Conservation (phyloP, 169 alveolate species). For the Plasmodium ovale region DNA sequence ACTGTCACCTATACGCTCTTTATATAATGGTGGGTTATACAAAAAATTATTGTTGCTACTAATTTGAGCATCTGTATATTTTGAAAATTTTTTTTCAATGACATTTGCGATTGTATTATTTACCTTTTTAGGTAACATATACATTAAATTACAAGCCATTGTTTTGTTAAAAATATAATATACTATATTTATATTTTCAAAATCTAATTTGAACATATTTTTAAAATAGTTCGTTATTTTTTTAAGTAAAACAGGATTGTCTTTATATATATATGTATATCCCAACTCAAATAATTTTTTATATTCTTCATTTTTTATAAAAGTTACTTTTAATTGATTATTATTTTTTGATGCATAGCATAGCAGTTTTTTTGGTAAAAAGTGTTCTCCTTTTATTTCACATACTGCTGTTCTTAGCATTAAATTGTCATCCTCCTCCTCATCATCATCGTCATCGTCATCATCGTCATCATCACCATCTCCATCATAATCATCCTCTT, state of each 20-base stretch:
- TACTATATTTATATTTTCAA: constrained; percentile 15
- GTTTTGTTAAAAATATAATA: constrained; percentile 49
- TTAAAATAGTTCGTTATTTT: constrained; percentile 30
- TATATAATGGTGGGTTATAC: background rate
- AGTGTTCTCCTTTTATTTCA: background rate
- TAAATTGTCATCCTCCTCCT: background rate
- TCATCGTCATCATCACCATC: background rate
- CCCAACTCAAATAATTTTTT: constrained; percentile 5
- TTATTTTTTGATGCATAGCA: constrained; percentile 29
- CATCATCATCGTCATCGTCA: background rate
- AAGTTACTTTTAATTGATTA: constrained; percentile 16
- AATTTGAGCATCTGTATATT: constrained; percentile 19
- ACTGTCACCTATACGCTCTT: constrained; percentile 1
- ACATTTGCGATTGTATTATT: background rate
- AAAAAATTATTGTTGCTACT: constrained; percentile 1
- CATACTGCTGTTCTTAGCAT: constrained; percentile 16
- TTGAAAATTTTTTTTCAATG: background rate
- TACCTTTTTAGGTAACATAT: background rate
- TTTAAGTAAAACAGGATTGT: background rate
- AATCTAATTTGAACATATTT: background rate
- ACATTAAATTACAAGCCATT: constrained; percentile 13
- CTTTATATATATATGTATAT: constrained; percentile 5
- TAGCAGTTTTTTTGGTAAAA: constrained; percentile 14
- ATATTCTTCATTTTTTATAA: constrained; percentile 30
- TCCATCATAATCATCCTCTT: background rate